Evolutionary conservation across 192 early-diverging fungal species (phyloP).

Genomic region (Cladochytrium replicatum): DNA sequence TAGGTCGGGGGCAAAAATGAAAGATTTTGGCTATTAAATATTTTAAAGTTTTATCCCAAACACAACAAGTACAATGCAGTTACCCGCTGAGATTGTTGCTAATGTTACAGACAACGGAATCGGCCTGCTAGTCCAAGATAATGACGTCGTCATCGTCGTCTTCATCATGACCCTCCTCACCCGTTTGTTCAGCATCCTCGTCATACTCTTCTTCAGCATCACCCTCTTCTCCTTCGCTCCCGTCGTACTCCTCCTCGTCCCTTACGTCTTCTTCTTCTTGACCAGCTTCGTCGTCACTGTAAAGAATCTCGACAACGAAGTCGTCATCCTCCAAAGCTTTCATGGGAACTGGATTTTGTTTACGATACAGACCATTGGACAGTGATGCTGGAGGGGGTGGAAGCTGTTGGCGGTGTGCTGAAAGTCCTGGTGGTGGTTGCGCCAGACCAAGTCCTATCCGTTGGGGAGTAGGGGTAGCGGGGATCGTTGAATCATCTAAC

Average conservation of each 20-base stretch:
- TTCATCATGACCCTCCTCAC: slow-evolving; percentile 8
- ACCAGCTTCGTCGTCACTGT: slow-evolving; percentile 28
- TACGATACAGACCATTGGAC: slow-evolving; percentile 44
- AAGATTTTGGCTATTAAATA: too few relatives aligned
- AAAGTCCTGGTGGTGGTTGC: too few relatives aligned
- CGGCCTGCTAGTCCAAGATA: too few relatives aligned
- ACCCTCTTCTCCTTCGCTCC: slow-evolving; percentile 10
- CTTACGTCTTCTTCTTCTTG: slow-evolving; percentile 34
- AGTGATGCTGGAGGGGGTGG: slow-evolving; percentile 38
- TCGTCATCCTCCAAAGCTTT: slow-evolving; percentile 62
- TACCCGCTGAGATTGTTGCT: too few relatives aligned
- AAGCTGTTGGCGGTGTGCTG: too few relatives aligned
- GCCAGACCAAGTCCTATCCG: too few relatives aligned
- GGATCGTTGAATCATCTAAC: too few relatives aligned
- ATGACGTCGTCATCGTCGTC: slow-evolving; percentile 1
- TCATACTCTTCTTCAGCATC: slow-evolving; percentile 28
- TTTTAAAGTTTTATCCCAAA: too few relatives aligned
- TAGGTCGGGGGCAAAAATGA: too few relatives aligned
- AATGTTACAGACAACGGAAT: too few relatives aligned
- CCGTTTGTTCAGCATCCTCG: slow-evolving; percentile 17
- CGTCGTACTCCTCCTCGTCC: slow-evolving; percentile 27
- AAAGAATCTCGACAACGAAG: slow-evolving; percentile 53
- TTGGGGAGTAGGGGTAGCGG: too few relatives aligned
- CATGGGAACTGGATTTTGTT: slow-evolving; percentile 71
- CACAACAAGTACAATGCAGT: too few relatives aligned